Evolutionary conservation across 495 filamentous ascomycete species (phyloP).

Genomic region (Penicillium daleae): DNA sequence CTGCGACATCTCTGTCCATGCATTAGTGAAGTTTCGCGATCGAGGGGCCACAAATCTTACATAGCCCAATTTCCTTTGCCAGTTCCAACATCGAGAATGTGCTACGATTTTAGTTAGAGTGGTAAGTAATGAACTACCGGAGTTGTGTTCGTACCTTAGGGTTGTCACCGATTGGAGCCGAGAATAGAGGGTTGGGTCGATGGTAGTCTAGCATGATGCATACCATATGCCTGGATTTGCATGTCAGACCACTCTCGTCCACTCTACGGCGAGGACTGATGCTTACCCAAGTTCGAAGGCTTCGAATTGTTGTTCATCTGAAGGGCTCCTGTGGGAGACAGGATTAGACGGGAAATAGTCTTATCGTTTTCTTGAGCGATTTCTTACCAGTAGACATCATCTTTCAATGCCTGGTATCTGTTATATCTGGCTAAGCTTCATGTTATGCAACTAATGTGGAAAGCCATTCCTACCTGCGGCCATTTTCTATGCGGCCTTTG

Average conservation of each 20-base stretch:
- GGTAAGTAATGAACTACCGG: not conserved
- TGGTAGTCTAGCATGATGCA: slow-evolving; percentile 24
- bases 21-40: not conserved
- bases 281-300: slow-evolving; percentile 25
- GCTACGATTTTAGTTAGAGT: not conserved
- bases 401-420: slow-evolving; percentile 23
- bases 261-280: not conserved
- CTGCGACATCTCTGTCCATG: slow-evolving; percentile 25
- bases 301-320: slow-evolving; percentile 27
- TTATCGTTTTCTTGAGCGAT: not conserved
- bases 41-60: slow-evolving; percentile 11
- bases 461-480: slow-evolving; percentile 16
- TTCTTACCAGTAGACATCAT: slow-evolving; percentile 19
- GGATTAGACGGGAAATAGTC: not conserved
- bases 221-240: slow-evolving; percentile 17
- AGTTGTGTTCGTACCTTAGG: slow-evolving; percentile 6
- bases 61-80: slow-evolving; percentile 31
- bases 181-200: slow-evolving; percentile 18
- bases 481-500: slow-evolving; percentile 24
- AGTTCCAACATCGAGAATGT: slow-evolving; percentile 28
- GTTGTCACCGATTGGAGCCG: slow-evolving; percentile 18
- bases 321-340: slow-evolving; percentile 17
- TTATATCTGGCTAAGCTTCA: not conserved
- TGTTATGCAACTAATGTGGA: not conserved
- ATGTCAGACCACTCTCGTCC: not conserved